Evolutionary conservation across 768 basidiomycete genomes (phyloP).

Genomic region (Lentinula guzmanii): DNA sequence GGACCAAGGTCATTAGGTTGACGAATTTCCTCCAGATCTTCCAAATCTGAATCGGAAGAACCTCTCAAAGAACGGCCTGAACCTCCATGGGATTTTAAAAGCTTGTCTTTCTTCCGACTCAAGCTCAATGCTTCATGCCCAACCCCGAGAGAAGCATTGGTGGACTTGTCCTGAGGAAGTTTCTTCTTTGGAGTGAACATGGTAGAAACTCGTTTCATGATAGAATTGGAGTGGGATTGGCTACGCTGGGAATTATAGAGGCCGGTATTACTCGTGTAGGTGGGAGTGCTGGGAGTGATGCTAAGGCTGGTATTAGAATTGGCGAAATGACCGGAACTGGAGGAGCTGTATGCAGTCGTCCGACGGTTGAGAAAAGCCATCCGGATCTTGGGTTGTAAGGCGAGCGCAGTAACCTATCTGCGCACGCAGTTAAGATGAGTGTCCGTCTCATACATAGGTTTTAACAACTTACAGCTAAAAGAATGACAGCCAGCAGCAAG

Average conservation of each 20-base stretch:
- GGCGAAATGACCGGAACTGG: neutral
- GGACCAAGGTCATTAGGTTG: constrained; percentile 1
- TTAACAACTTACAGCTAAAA: neutral
- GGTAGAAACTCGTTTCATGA: constrained; percentile 1
- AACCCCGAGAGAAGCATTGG: neutral
- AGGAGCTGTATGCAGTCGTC: neutral
- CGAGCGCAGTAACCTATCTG: neutral
- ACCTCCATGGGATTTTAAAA: neutral
- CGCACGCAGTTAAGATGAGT: neutral
- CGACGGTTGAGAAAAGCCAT: constrained; percentile 2
- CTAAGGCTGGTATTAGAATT: neutral
- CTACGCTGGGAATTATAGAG: neutral
- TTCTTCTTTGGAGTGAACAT: constrained; percentile 3
- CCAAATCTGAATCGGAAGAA: neutral
- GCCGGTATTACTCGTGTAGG: neutral
- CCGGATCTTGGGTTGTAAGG: neutral
- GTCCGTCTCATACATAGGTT: neutral
- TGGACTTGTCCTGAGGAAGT: neutral
- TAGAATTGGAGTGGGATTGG: neutral
- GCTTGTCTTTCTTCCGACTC: neutral
- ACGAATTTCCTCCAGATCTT: constrained; percentile 1
- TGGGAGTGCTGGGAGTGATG: neutral
- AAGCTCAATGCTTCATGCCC: neutral
- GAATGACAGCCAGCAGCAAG: neutral
- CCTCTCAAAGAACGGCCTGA: neutral